A percentile compares a stretch with the other conserved stretches of the same genome.
phyloP scores from a whole-genome alignment of 179 eudicot species.

The Spinacia oleracea region DNA sequence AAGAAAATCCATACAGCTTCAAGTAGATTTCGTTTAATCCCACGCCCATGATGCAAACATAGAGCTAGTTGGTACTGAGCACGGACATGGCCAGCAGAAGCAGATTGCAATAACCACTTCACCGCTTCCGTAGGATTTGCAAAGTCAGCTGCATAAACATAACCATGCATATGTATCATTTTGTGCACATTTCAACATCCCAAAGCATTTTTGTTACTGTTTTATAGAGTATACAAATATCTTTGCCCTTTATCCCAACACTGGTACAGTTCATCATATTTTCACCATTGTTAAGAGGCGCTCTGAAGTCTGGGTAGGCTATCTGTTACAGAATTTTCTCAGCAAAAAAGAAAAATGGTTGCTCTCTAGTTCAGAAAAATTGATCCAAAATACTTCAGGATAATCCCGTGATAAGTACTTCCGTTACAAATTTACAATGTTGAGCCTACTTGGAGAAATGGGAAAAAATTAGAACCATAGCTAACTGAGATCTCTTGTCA shows the following conservation, averaged over 20 bases:
- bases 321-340: not conserved
- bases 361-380: not conserved
- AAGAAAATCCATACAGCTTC: slow-evolving; percentile 53
- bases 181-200: not conserved
- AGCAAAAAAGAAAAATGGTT: not conserved
- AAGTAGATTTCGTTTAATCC: slow-evolving; percentile 42
- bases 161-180: not conserved
- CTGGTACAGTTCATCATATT: not conserved
- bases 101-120: slow-evolving; percentile 65
- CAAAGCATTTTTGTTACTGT: not conserved
- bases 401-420: not conserved
- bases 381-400: not conserved
- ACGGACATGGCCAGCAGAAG: slow-evolving; percentile 72
- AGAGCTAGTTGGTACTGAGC: slow-evolving; percentile 93
- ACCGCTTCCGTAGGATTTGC: slow-evolving; percentile 60
- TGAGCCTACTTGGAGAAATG: not conserved
- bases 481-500: not conserved
- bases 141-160: slow-evolving; percentile 59
- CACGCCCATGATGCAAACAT: slow-evolving; percentile 77
- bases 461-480: not conserved
- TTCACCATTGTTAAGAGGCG: not conserved
- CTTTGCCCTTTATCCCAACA: not conserved
- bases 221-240: not conserved
- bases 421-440: not conserved
- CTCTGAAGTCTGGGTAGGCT: not conserved